These are phyloP conservation scores for Brassica nigra DNA, from an alignment of 345 rosid genomes.

Conservation along the genomic window DNA sequence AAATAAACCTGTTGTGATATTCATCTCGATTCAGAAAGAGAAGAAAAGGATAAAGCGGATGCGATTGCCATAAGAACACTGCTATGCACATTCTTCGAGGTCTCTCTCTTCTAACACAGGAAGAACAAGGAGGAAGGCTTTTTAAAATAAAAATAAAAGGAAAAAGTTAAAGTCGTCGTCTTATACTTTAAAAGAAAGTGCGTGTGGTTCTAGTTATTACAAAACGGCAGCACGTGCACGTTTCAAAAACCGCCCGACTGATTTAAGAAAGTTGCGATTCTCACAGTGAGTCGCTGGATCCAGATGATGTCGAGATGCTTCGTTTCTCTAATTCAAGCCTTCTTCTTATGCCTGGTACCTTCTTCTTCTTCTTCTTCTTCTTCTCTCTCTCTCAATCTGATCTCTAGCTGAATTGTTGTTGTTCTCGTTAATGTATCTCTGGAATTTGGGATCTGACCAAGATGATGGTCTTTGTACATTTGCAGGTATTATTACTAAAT, in stretches of 20 bases:
- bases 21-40: slow-evolving; percentile 85
- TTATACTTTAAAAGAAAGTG: neutral
- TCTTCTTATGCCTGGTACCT: slow-evolving; percentile 21
- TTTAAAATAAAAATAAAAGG: neutral
- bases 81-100: slow-evolving; percentile 30
- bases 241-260: slow-evolving; percentile 17
- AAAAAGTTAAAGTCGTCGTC: neutral
- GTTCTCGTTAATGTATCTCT: too few species aligned
- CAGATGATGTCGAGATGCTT: slow-evolving; percentile 31
- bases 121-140: too few species aligned
- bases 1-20: slow-evolving; percentile 45
- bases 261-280: slow-evolving; percentile 18
- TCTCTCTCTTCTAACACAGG: too few species aligned
- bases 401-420: too few species aligned
- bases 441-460: too few species aligned
- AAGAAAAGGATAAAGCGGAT: slow-evolving; percentile 65
- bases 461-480: too few species aligned
- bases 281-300: neutral
- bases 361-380: neutral
- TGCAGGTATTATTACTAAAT: too few species aligned
- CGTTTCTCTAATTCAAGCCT: slow-evolving; percentile 17
- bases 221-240: slow-evolving; percentile 36
- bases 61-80: slow-evolving; percentile 70
- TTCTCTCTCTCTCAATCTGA: too few species aligned
- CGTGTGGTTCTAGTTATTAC: slow-evolving; percentile 23